phyloP scores from a whole-genome alignment of 768 basidiomycete species.

The Pleurotus sapidus region DNA sequence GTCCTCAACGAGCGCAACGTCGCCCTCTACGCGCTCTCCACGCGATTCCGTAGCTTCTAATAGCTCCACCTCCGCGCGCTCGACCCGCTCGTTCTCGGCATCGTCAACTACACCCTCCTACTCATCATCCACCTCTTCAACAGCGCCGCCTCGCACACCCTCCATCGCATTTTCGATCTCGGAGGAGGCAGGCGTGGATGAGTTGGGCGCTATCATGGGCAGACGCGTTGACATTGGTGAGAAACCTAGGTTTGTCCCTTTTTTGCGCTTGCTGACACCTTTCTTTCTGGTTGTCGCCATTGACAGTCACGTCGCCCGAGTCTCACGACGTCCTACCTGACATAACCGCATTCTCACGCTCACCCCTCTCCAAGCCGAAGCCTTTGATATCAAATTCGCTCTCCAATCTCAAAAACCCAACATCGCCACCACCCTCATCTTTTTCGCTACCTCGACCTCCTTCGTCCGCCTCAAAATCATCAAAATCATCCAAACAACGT shows the following conservation, averaged over 20 bases:
- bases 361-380: slow-evolving; percentile 17
- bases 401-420: slow-evolving; percentile 10
- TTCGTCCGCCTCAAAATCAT: not conserved
- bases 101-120: not conserved
- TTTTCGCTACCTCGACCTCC: not conserved
- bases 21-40: slow-evolving; percentile 17
- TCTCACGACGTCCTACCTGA: not conserved
- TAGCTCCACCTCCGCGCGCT: not conserved
- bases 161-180: slow-evolving; percentile 26
- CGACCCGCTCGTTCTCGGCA: slow-evolving; percentile 7
- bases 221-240: too few relatives aligned
- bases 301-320: not conserved
- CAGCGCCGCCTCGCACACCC: slow-evolving; percentile 10
- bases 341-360: slow-evolving; percentile 16
- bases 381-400: slow-evolving; percentile 8
- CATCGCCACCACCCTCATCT: not conserved
- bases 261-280: too few relatives aligned
- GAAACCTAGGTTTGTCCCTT: too few relatives aligned
- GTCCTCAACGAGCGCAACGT: not conserved
- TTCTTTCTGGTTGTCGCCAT: too few relatives aligned
- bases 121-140: slow-evolving; percentile 7
- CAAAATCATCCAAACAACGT: not conserved
- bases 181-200: slow-evolving; percentile 11
- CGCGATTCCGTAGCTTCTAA: slow-evolving; percentile 8
- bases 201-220: slow-evolving; percentile 6